Base-by-base conservation (phyloP, 2,329 filamentous ascomycete genomes). In the Plenodomus lindquistii region DNA sequence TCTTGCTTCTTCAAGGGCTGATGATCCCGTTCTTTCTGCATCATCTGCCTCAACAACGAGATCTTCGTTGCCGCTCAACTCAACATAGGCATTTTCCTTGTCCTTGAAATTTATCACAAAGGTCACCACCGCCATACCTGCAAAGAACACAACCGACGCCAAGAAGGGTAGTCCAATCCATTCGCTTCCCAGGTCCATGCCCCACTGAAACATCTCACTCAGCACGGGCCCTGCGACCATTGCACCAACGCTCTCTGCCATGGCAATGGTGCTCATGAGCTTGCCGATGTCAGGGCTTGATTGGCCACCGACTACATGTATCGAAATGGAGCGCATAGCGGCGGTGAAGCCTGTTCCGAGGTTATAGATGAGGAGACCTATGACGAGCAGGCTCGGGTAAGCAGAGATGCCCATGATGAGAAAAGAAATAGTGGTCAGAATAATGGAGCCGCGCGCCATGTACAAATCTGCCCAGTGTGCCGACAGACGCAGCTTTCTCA, bases 101-200 rank as follows among this genome's bases (percentile, higher is more conserved):
- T 60, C 55, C 22, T 56, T 60, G 3, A 67, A 57, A 9, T 51
- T 54, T 13, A 72, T 67, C 5, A 52, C 49, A 37, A 65, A 70
- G 2, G 63, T 70, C 8, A 69, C 53, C 10, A 63, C 17, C 15
- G 59, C 56, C 40, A 69, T 59, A 20, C 55, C 47, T 7, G 49
- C 50, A 46, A 67, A 68, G 8, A 68, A 47, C 2, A 66, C 20
- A 13, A 47, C 58, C n/a, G 56, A 55, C 15, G 44, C 54, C 17
- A 72, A 39, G 36, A 67, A 81, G 0, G 79, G 77, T 31, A 80
- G 50, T 5, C 79, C 79, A 29, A 79, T 68, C 78, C 77, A 80
- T 4, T 63, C 52, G 3, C 72, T 73, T 1, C 77, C 78, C 7
- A 78, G 46, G 10, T 75, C 68, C 46, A 81, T 68, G 0, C 78